Evolutionary conservation across 2,329 filamentous ascomycete genomes (phyloP), one percentile per base, ranked within the genome.

Genomic region (Colletotrichum sp.): DNA sequence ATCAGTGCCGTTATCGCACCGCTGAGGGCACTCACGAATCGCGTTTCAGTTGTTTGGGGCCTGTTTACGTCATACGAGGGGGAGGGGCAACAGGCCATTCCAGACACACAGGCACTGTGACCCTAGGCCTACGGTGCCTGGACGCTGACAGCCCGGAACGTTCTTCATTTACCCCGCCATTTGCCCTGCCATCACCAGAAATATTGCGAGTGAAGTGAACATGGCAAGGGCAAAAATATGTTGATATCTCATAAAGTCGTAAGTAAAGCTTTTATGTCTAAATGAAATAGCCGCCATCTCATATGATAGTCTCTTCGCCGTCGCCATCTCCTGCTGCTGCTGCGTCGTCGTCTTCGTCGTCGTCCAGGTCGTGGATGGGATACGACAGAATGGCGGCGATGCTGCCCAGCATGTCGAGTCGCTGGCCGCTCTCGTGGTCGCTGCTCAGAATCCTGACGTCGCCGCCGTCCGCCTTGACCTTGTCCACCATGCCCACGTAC

Each of bases 321-420:
- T 29, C 64, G 29, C 65, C 69, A 11, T 58, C 69, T 7, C 15
- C 73, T 21, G 57, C 64, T 11, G 54, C 34, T 31, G 75, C 80
- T 6, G 74, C 79, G 13, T 79, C 84, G 4, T 85, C 85, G 7
- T 86, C 86, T 4, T 86, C 91, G 3, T 93, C 92, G 38, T 96
- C 93, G 76, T 98, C 94, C 58, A 97, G 86, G 77, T 97, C 95
- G 21, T 90, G 85, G 47, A 98, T 89, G 0, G 97, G 96, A 81
- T 96, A 99, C 15, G 96, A 98, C 76, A 98, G 85, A 33, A 98
- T 93, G 2, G 95, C 95, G 18, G 96, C 97, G 75, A 99, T 93
- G 21, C 95, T 94, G 2, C 97, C 96, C 74, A 98, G 82, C 15
- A 92, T 93, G 77, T 96, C 94, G 16, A 99, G 84, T 73, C 95